These are phyloP conservation scores for Suillus alpinus DNA, from an alignment of 768 basidiomycete species.

Conservation along the genomic window DNA sequence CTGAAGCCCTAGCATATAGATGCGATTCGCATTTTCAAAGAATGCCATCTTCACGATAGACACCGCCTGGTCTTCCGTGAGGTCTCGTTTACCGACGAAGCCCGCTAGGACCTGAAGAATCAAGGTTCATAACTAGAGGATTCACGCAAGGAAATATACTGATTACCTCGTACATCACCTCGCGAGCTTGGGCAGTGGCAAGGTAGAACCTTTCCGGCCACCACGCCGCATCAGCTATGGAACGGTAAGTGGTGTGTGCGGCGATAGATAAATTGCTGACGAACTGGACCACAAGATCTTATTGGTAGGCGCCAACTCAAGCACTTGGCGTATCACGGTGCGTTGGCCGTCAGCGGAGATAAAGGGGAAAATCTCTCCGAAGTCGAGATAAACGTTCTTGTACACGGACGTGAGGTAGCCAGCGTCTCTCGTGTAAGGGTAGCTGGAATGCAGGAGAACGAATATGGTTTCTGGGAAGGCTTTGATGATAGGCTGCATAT, in stretches of 20 bases:
- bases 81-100: constrained; percentile 43
- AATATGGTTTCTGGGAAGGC: constrained; percentile 58
- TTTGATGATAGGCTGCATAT: constrained; percentile 67
- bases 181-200: constrained; percentile 60
- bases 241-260: constrained; percentile 4
- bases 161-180: constrained; percentile 56
- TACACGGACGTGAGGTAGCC: constrained; percentile 75
- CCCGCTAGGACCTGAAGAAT: constrained; percentile 54
- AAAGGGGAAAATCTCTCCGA: constrained; percentile 75
- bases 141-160: neutral
- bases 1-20: constrained; percentile 57
- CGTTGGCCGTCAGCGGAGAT: constrained; percentile 65
- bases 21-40: constrained; percentile 63
- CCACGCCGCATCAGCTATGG: constrained; percentile 60
- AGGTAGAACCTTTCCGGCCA: constrained; percentile 80
- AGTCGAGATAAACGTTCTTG: constrained; percentile 73
- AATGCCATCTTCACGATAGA: constrained; percentile 52
- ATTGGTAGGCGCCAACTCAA: constrained; percentile 73
- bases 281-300: constrained; percentile 82
- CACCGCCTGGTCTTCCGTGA: constrained; percentile 55
- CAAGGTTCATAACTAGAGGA: neutral
- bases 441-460: constrained; percentile 73
- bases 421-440: constrained; percentile 76
- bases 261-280: constrained; percentile 14
- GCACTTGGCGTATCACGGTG: constrained; percentile 53